These are phyloP conservation scores for Tricholoma hemisulphureum DNA, from an alignment of 768 basidiomycete genomes.

Conservation along the genomic window DNA sequence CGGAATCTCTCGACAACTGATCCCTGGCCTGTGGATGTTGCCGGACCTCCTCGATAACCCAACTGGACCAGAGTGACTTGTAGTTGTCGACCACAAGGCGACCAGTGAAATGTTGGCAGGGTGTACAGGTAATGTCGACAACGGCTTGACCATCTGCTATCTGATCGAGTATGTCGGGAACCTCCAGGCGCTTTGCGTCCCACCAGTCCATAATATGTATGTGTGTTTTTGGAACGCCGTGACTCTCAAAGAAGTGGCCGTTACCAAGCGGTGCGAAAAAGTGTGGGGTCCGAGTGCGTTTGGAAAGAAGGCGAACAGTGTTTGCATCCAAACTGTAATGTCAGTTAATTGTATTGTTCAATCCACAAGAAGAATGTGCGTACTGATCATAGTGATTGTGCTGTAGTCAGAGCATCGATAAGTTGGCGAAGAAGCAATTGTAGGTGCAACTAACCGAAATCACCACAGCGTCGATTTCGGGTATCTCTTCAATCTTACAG, in stretches of 20 bases:
- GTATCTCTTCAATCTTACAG: constrained; percentile 53
- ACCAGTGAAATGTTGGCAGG: constrained; percentile 63
- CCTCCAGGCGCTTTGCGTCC: constrained; percentile 43
- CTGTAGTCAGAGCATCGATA: constrained; percentile 16
- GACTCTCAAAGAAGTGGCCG: constrained; percentile 35
- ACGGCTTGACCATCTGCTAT: constrained; percentile 12
- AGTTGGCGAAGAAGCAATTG: not conserved
- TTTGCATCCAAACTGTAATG: constrained; percentile 41
- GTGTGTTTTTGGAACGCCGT: constrained; percentile 38
- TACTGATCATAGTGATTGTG: constrained; percentile 57
- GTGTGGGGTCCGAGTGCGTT: constrained; percentile 38
- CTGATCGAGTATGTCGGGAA: constrained; percentile 11
- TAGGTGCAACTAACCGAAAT: constrained; percentile 45
- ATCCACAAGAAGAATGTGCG: constrained; percentile 8
- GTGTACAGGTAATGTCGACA: constrained; percentile 57
- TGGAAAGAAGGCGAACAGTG: constrained; percentile 39
- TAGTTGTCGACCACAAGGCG: constrained; percentile 49
- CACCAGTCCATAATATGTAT: constrained; percentile 67
- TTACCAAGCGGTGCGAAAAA: constrained; percentile 64
- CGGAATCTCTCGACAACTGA: constrained; percentile 31
- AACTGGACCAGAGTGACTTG: constrained; percentile 64
- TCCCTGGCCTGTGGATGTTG: constrained; percentile 5
- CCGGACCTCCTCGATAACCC: constrained; percentile 56
- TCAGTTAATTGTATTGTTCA: not conserved
- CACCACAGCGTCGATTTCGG: constrained; percentile 60